These are phyloP conservation scores for Akanthomyces muscarius DNA, from an alignment of 2,329 filamentous ascomycete genomes.

Conservation along the genomic window DNA sequence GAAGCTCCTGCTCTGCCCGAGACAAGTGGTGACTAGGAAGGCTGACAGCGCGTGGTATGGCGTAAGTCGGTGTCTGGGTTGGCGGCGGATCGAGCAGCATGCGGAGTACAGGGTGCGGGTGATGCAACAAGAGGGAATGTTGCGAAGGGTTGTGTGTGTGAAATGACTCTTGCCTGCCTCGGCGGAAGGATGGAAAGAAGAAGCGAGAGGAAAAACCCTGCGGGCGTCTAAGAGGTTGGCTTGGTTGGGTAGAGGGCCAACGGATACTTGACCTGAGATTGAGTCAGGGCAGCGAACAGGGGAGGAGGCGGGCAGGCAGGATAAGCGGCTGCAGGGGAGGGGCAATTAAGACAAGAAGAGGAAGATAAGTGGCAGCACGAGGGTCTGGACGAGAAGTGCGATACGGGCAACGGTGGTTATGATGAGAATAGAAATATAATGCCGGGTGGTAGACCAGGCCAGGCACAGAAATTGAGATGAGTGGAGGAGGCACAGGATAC, in stretches of 20 bases:
- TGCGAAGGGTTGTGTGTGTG: constrained; percentile 15
- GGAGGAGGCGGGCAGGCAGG: constrained; percentile 14
- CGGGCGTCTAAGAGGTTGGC: constrained; percentile 11
- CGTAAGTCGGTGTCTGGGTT: neutral
- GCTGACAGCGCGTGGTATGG: neutral
- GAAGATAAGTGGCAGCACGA: constrained; percentile 7
- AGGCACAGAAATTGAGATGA: constrained; percentile 6
- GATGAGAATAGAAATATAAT: constrained; percentile 8
- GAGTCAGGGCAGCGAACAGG: constrained; percentile 13
- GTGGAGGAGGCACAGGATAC: constrained; percentile 6
- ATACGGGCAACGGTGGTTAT: constrained; percentile 4
- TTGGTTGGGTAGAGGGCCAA: constrained; percentile 10
- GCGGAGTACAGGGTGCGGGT: constrained; percentile 14
- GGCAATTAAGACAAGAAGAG: neutral
- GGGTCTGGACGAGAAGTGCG: neutral
- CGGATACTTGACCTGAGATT: constrained; percentile 12
- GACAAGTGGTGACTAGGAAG: constrained; percentile 11
- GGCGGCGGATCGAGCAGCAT: neutral
- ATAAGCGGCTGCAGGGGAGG: constrained; percentile 5
- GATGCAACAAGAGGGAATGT: neutral
- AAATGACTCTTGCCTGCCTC: constrained; percentile 26
- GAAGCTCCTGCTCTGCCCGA: constrained; percentile 6
- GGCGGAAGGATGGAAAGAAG: constrained; percentile 16
- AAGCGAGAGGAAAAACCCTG: constrained; percentile 1
- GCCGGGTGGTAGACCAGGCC: neutral